Conservation (phyloP, 1,284 basidiomycete genomes). For the Stereum hirsutum region DNA sequence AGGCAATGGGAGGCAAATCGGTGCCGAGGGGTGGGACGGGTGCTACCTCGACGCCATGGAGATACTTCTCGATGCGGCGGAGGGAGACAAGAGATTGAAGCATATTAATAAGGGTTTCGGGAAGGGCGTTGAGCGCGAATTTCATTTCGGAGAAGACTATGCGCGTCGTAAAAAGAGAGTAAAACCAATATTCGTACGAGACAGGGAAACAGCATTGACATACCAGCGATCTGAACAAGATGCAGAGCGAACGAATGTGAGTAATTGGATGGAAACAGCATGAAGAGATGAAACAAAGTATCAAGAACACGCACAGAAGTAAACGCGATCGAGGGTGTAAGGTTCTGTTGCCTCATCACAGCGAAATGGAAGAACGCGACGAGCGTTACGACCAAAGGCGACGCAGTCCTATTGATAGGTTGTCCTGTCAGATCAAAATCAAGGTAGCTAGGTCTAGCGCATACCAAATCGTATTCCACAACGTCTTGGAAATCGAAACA, state of each 20-base stretch:
- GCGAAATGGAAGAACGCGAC: slow-evolving; percentile 82
- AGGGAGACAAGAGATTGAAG: slow-evolving; percentile 81
- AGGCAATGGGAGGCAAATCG: slow-evolving; percentile 52
- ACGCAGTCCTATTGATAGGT: slow-evolving; percentile 47
- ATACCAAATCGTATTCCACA: slow-evolving; percentile 82
- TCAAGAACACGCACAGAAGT: slow-evolving; percentile 48
- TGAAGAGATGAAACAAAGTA: background rate
- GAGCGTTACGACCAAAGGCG: slow-evolving; percentile 68
- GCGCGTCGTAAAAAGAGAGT: background rate
- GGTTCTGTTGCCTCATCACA: slow-evolving; percentile 51
- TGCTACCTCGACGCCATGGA: slow-evolving; percentile 62
- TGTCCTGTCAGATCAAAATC: too few relatives aligned
- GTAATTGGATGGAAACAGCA: background rate
- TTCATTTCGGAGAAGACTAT: slow-evolving; percentile 83
- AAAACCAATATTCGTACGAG: slow-evolving; percentile 26
- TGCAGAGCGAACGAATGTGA: background rate
- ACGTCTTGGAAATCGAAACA: slow-evolving; percentile 24
- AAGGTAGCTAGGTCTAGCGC: too few relatives aligned
- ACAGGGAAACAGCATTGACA: background rate
- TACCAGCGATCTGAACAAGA: background rate
- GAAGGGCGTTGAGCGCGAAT: slow-evolving; percentile 76
- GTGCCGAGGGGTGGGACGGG: slow-evolving; percentile 47
- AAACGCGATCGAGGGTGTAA: slow-evolving; percentile 85
- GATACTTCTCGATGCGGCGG: slow-evolving; percentile 86
- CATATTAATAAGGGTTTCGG: slow-evolving; percentile 85